These are phyloP conservation scores for Phytomonas sp. DNA, from an alignment of 208 protist genomes.

Conservation along the genomic window DNA sequence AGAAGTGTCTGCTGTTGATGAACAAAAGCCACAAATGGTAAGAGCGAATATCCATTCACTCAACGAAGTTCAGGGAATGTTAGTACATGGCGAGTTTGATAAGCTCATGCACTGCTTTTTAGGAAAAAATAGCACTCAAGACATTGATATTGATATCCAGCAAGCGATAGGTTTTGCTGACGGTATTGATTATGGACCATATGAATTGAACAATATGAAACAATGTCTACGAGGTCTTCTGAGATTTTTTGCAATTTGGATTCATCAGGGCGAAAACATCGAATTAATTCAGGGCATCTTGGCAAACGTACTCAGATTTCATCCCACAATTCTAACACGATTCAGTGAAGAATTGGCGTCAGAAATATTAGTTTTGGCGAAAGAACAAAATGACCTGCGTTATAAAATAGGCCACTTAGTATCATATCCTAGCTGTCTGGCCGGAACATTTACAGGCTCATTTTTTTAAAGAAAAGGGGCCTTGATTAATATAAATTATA, in stretches of 20 bases:
- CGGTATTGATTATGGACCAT: constrained; percentile 49
- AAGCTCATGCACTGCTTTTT: constrained; percentile 49
- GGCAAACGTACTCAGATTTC: constrained; percentile 50
- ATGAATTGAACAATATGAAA: constrained; percentile 49
- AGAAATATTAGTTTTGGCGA: constrained; percentile 38
- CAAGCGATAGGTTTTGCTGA: constrained; percentile 60
- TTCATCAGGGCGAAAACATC: constrained; percentile 48
- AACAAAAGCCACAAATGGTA: constrained; percentile 15
- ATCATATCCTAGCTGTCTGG: constrained; percentile 57
- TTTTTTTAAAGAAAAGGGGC: constrained; percentile 26
- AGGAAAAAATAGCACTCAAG: constrained; percentile 38
- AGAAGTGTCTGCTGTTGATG: neutral
- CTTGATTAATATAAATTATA: neutral
- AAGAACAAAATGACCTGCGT: constrained; percentile 52
- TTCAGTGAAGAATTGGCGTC: constrained; percentile 35
- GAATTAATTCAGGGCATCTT: constrained; percentile 78
- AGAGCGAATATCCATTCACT: constrained; percentile 29
- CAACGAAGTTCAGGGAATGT: constrained; percentile 57
- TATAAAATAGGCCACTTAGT: constrained; percentile 71
- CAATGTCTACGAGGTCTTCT: constrained; percentile 39
- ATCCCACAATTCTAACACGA: constrained; percentile 52
- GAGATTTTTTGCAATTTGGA: constrained; percentile 44
- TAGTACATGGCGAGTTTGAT: constrained; percentile 45
- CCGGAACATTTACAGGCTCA: constrained; percentile 50
- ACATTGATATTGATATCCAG: constrained; percentile 73